Percentiles rank a stretch among this genome's conserved stretches.
Conservation (phyloP, 176 grass and related monocot genomes). For the Eleusine indica region DNA sequence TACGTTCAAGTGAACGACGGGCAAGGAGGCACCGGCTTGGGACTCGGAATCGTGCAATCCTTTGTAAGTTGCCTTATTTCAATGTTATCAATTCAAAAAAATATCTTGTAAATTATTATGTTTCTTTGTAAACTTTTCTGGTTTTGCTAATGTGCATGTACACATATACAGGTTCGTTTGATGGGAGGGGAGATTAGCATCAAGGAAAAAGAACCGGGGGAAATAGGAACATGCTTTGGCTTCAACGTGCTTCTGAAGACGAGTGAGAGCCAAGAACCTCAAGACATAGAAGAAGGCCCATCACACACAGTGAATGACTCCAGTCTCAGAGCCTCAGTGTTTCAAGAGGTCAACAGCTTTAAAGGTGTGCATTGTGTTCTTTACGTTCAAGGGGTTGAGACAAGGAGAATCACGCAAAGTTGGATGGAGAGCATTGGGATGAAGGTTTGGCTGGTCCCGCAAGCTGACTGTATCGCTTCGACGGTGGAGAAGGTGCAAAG, state of each 20-base stretch:
- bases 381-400: slow-evolving; percentile 63
- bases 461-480: slow-evolving; percentile 37
- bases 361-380: slow-evolving; percentile 65
- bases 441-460: slow-evolving; percentile 54
- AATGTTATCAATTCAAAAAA: background rate
- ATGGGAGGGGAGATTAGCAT: slow-evolving; percentile 94
- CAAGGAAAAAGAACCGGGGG: slow-evolving; percentile 59
- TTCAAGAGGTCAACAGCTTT: slow-evolving; percentile 44
- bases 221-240: slow-evolving; percentile 70
- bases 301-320: background rate
- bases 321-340: slow-evolving; percentile 2
- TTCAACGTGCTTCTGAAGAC: slow-evolving; percentile 77
- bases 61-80: slow-evolving; percentile 51
- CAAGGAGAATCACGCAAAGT: slow-evolving; percentile 55
- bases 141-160: background rate
- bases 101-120: background rate
- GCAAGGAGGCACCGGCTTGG: slow-evolving; percentile 72
- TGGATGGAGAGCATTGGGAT: slow-evolving; percentile 76
- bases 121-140: slow-evolving; percentile 1
- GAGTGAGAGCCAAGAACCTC: slow-evolving; percentile 6
- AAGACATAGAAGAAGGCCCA: slow-evolving; percentile 43
- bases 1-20: slow-evolving; percentile 78
- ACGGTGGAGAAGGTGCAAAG: slow-evolving; percentile 50
- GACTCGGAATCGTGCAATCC: slow-evolving; percentile 92
- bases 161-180: slow-evolving; percentile 63